phyloP scores from a whole-genome alignment of 371 early-diverging fungal species.

The Umbelopsis sp. region DNA sequence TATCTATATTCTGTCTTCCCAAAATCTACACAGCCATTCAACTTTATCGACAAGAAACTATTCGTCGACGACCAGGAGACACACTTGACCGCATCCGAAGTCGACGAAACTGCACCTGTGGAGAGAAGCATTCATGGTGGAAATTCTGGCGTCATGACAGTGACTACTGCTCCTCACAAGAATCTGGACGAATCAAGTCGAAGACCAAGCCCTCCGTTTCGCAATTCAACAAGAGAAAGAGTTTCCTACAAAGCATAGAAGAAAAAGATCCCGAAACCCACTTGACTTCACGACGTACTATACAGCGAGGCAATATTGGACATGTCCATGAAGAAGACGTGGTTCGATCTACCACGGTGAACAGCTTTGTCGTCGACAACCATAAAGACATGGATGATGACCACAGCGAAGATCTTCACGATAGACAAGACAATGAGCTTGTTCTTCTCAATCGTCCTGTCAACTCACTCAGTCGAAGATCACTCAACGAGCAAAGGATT shows the following conservation, averaged over 20 bases:
- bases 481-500: neutral
- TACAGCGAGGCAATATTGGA: neutral
- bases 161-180: neutral
- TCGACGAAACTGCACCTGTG: constrained; percentile 3
- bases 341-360: neutral
- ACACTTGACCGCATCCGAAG: neutral
- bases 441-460: neutral
- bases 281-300: neutral
- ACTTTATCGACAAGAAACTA: constrained; percentile 12
- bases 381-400: neutral
- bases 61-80: neutral
- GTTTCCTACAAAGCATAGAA: neutral
- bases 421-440: neutral
- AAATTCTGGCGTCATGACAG: constrained; percentile 12
- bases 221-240: neutral
- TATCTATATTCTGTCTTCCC: constrained; percentile 17
- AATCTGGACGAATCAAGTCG: neutral
- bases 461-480: neutral
- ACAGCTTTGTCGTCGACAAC: neutral
- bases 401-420: neutral
- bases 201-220: neutral
- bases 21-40: constrained; percentile 18
- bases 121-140: constrained; percentile 13
- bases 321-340: constrained; percentile 1
- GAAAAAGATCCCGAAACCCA: neutral